Evolutionary conservation across 768 basidiomycete species (phyloP), one percentile per base, ranked within the genome.

Genomic region (Multifurca ochricompacta): DNA sequence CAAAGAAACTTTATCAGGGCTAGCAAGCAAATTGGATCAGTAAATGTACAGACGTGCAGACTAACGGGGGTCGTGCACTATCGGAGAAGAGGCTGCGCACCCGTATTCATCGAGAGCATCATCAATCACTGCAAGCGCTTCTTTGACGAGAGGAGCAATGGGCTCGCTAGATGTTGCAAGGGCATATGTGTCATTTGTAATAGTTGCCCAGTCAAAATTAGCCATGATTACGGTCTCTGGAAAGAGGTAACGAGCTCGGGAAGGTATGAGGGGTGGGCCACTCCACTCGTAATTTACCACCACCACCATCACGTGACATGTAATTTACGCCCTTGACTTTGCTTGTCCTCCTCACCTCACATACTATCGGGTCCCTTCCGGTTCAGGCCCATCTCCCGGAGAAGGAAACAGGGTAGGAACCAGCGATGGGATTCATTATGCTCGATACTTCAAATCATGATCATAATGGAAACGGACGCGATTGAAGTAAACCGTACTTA

Each of bases 51-150:
- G 44, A 50, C 23, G 30, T n/a, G 25, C 42, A 23, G n/a, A 42
- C 19, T 42, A 28, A 52, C 18, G 32, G 21, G 49, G 16, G 16
- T 27, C 11, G 23, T 23, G 36, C 35, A 46, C 23, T 30, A 11
- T 34, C 27, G 23, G 43, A 51, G 43, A 30, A 61, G 40, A 58
- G 56, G 55, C 27, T 8, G 77, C 94, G 67, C 69, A 95, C 94
- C 91, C 87, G 71, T 88, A 82, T 53, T 75, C 73, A 59, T 88
- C 81, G 42, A 99, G 66, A 35, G 83, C 83, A 4, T 79, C 65
- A 64, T 93, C 85, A 37, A 97, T 88, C 47, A 95, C 88, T 14
- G 78, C 72, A 56, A 94, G 67, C 0, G 95, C 93, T 66, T 93
- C 83, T 65, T 78, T 82, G 40, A 96, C 82, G 53, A 77, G 69